A percentile compares a stretch with the other conserved stretches of the same genome.
Conservation (phyloP, 2,329 filamentous ascomycete genomes). For the Cladosporium sp. region DNA sequence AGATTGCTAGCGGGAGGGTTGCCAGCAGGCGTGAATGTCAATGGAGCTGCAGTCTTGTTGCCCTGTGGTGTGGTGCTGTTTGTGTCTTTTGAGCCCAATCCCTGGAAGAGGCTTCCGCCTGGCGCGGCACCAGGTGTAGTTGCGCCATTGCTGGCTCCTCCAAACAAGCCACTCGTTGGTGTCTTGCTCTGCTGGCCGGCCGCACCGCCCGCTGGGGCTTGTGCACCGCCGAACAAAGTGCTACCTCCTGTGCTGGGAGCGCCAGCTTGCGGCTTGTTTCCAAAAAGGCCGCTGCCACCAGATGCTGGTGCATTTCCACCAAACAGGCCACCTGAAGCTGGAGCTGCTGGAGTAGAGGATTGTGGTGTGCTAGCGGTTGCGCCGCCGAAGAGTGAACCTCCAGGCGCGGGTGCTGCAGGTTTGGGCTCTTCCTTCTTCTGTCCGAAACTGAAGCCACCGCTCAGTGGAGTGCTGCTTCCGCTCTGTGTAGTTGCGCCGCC, state of each 20-base stretch:
- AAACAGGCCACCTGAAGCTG: constrained; percentile 18
- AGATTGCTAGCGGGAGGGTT: constrained; percentile 26
- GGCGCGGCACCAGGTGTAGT: constrained; percentile 11
- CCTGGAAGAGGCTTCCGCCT: constrained; percentile 16
- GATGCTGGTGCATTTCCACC: constrained; percentile 8
- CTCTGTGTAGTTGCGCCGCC: constrained; percentile 15
- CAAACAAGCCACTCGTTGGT: constrained; percentile 15
- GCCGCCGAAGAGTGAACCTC: constrained; percentile 22
- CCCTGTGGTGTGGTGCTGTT: constrained; percentile 30
- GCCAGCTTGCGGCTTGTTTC: constrained; percentile 8
- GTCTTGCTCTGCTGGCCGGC: constrained; percentile 17
- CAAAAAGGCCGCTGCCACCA: constrained; percentile 3
- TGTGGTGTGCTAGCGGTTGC: constrained; percentile 25
- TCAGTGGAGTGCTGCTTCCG: constrained; percentile 18
- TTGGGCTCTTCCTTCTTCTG: constrained; percentile 24
- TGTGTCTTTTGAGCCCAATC: constrained; percentile 14
- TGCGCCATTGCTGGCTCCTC: constrained; percentile 14
- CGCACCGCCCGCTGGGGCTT: constrained; percentile 21
- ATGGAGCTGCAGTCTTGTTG: constrained; percentile 25
- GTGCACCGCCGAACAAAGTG: constrained; percentile 22
- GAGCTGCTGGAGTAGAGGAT: constrained; percentile 28
- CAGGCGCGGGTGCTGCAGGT: constrained; percentile 14
- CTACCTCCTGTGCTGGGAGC: constrained; percentile 9
- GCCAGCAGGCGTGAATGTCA: constrained; percentile 36
- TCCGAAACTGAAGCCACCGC: constrained; percentile 22